Conservation (phyloP, 495 filamentous ascomycete species). For the Neurospora tetrasperma region DNA sequence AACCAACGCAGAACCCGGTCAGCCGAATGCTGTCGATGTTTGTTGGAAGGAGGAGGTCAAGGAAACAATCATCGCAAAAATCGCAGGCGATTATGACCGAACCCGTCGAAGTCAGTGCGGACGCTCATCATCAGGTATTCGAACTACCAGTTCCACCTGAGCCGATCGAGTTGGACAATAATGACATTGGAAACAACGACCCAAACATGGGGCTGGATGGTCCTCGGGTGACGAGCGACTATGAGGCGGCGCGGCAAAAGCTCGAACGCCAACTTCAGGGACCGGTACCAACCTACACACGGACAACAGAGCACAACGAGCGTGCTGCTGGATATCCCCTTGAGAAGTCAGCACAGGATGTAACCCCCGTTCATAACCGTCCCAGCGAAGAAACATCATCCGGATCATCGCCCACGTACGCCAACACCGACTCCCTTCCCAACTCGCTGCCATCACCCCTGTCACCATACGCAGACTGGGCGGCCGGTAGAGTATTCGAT, state of each 20-base stretch:
- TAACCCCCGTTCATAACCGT: conserved; percentile 29
- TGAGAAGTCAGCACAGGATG: conserved; percentile 30
- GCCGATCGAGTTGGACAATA: conserved; percentile 40
- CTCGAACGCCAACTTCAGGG: conserved; percentile 34
- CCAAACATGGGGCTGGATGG: conserved; percentile 26
- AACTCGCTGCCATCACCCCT: conserved; percentile 36
- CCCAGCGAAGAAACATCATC: conserved; percentile 30
- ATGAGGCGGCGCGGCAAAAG: conserved; percentile 35
- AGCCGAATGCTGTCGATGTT: conserved; percentile 26
- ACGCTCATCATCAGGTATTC: conserved; percentile 37
- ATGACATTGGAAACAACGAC: conserved; percentile 20
- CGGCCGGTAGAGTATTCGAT: conserved; percentile 24
- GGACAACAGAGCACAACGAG: conserved; percentile 3
- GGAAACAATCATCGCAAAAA: conserved; percentile 12
- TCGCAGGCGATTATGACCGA: conserved; percentile 13
- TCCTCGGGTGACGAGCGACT: conserved; percentile 20
- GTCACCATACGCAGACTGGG: conserved; percentile 32
- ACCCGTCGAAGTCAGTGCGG: conserved; percentile 36
- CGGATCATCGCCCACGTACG: conserved; percentile 32
- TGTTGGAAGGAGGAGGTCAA: conserved; percentile 20
- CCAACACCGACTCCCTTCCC: conserved; percentile 25
- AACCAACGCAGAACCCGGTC: conserved; percentile 19
- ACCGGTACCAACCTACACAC: conserved; percentile 27
- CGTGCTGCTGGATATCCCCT: not conserved
- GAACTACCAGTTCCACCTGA: conserved; percentile 37